phyloP scores from a whole-genome alignment of 345 rosid species.

The Hibiscus mutabilis region DNA sequence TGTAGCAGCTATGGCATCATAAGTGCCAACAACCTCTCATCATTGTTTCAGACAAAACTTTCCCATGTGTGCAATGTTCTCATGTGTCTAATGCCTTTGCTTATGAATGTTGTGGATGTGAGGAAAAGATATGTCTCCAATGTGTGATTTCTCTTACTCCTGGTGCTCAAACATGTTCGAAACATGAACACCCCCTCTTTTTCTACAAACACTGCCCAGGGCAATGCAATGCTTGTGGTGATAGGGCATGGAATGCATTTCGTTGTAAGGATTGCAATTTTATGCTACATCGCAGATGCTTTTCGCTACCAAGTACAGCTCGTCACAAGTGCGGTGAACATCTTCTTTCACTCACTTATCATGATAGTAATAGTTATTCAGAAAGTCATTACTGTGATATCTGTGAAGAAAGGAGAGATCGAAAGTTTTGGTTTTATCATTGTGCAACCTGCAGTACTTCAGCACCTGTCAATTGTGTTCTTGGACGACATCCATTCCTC shows the following conservation, averaged over 20 bases:
- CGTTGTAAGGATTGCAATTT: not conserved
- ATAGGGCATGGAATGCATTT: no score
- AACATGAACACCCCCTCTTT: not conserved
- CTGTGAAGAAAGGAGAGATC: not conserved
- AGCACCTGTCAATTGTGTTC: not conserved
- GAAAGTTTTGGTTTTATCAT: not conserved
- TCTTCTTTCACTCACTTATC: not conserved
- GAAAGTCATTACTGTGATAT: not conserved
- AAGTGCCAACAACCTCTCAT: not conserved
- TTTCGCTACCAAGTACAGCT: not conserved
- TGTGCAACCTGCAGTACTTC: not conserved
- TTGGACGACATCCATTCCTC: not conserved
- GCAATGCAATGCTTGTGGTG: not conserved
- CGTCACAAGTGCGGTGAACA: not conserved
- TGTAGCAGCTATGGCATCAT: not conserved
- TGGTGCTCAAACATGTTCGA: not conserved
- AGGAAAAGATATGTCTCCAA: accelerated
- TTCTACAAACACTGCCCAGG: not conserved
- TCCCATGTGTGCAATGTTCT: accelerated
- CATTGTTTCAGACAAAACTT: not conserved
- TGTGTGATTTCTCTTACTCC: not conserved
- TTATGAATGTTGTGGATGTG: not conserved
- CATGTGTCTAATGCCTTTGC: not conserved
- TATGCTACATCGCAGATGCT: accelerated
- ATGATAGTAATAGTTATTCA: not conserved